A percentile compares a stretch with the other conserved stretches of the same genome.
Evolutionary conservation across 306 rosid genomes (phyloP).

Genomic region (Herpetospermum pedunculosum): DNA sequence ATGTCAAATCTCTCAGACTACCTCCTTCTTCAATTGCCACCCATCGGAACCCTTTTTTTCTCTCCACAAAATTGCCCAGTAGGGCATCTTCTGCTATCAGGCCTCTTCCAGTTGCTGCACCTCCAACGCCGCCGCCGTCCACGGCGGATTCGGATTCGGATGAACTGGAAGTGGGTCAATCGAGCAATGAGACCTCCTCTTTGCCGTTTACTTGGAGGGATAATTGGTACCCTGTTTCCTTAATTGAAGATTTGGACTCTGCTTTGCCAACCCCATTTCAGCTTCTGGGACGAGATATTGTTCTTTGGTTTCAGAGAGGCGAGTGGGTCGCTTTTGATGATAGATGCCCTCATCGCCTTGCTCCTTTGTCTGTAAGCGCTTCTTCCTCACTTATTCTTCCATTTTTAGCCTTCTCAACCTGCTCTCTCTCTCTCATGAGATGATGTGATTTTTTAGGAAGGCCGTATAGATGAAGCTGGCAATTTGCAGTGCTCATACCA

Average conservation of each 20-base stretch:
- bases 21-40: constrained; percentile 21
- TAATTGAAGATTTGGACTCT: constrained; percentile 80
- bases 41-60: neutral
- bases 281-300: constrained; percentile 87
- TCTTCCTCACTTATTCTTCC: neutral
- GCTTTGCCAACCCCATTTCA: constrained; percentile 70
- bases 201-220: constrained; percentile 78
- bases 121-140: constrained; percentile 31
- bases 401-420: neutral
- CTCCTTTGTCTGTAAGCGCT: constrained; percentile 87
- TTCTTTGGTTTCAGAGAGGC: constrained; percentile 60
- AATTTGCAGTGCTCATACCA: constrained; percentile 95
- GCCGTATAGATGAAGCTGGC: constrained; percentile 85
- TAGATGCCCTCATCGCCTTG: constrained; percentile 94
- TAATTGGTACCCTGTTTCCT: constrained; percentile 98
- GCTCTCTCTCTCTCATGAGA: neutral
- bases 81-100: constrained; percentile 18
- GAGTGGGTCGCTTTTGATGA: constrained; percentile 91
- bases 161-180: constrained; percentile 30
- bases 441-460: constrained; percentile 51
- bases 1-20: constrained; percentile 19
- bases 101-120: constrained; percentile 50
- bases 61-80: neutral
- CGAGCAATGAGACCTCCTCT: constrained; percentile 35
- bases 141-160: constrained; percentile 30